A percentile compares a stretch with the other conserved stretches of the same genome.
Conservation (phyloP, 1,284 basidiomycete genomes). For the Rhodotorula sp. region DNA sequence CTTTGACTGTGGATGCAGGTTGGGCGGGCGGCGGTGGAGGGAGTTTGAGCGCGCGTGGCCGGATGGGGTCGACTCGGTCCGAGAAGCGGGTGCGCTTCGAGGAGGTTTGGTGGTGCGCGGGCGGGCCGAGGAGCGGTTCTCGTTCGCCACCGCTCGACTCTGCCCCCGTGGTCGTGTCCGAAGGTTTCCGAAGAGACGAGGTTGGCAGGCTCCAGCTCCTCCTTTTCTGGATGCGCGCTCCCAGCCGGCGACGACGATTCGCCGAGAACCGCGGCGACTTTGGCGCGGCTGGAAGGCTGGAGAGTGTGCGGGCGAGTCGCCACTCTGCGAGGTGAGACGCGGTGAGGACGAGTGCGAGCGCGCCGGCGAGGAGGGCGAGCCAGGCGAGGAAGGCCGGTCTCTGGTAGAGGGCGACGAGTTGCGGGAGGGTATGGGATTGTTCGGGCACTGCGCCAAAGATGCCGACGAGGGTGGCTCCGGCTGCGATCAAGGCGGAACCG, state of each 20-base stretch:
- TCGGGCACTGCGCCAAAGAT: slow-evolving; percentile 85
- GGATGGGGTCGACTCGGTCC: background rate
- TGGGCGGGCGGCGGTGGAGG: background rate
- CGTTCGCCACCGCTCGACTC: background rate
- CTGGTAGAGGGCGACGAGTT: slow-evolving; percentile 74
- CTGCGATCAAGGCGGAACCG: slow-evolving; percentile 82
- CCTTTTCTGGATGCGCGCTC: background rate
- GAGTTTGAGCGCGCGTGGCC: background rate
- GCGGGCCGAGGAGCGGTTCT: background rate
- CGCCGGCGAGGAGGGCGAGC: slow-evolving; percentile 68
- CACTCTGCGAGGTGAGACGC: slow-evolving; percentile 65
- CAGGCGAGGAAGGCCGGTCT: slow-evolving; percentile 77
- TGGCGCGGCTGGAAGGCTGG: slow-evolving; percentile 10
- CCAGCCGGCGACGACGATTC: background rate
- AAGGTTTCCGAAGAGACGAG: too few relatives aligned
- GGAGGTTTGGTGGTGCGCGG: background rate
- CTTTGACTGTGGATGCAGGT: background rate
- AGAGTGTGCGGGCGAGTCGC: slow-evolving; percentile 45
- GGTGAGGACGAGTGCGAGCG: slow-evolving; percentile 62
- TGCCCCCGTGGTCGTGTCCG: too few relatives aligned
- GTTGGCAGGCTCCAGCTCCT: background rate
- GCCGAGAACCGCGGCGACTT: background rate
- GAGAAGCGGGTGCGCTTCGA: background rate
- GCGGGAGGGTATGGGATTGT: slow-evolving; percentile 78
- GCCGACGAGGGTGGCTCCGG: slow-evolving; percentile 84